phyloP scores from a whole-genome alignment of 2,329 filamentous ascomycete genomes.

The Fusarium multiceps region DNA sequence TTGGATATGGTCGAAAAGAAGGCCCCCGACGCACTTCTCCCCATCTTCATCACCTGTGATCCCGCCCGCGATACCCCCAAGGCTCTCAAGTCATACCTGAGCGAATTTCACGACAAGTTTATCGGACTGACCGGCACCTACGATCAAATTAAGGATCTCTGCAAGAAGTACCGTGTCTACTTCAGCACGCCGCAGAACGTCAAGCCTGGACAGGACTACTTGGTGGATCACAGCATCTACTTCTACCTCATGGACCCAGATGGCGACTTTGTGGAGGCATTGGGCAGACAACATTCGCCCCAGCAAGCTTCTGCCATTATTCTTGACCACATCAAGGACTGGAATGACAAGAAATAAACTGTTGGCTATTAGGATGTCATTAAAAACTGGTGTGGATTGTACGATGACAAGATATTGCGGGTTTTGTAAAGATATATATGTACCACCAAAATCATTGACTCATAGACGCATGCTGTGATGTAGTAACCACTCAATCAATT shows the following conservation, averaged over 20 bases:
- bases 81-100: constrained; percentile 85
- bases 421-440: constrained; percentile 46
- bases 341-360: constrained; percentile 44
- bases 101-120: constrained; percentile 89
- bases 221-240: constrained; percentile 99
- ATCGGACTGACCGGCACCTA: constrained; percentile 93
- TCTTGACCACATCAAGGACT: constrained; percentile 81
- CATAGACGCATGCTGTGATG: constrained; percentile 40
- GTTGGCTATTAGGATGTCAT: neutral
- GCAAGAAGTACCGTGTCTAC: constrained; percentile 96
- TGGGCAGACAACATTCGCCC: constrained; percentile 93
- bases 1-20: constrained; percentile 76
- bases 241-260: constrained; percentile 99
- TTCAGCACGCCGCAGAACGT: constrained; percentile 92
- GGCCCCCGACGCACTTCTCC: constrained; percentile 67
- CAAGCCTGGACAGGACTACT: constrained; percentile 92
- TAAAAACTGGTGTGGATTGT: constrained; percentile 23
- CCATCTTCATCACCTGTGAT: constrained; percentile 96
- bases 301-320: constrained; percentile 88
- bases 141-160: constrained; percentile 91
- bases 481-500: constrained; percentile 48
- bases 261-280: constrained; percentile 96
- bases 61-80: constrained; percentile 89
- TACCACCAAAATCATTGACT: constrained; percentile 39
- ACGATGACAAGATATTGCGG: constrained; percentile 35